Evolutionary conservation across 2,329 filamentous ascomycete species (phyloP).

Genomic region (Rachicladosporium sp.): DNA sequence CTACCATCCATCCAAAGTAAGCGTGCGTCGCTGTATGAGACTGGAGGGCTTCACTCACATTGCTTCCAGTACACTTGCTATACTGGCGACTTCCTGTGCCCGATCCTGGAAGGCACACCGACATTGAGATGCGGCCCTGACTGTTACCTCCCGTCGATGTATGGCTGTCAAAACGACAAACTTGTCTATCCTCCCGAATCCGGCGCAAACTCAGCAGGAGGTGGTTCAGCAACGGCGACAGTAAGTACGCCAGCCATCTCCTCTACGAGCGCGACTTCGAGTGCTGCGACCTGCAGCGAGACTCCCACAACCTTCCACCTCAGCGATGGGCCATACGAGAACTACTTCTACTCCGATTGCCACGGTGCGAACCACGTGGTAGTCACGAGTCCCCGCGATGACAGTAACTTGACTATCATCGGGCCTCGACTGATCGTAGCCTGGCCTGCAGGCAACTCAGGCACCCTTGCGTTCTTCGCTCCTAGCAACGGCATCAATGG

Average conservation of each 20-base stretch:
- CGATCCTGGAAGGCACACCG: constrained; percentile 21
- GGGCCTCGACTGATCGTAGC: constrained; percentile 44
- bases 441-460: constrained; percentile 56
- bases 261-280: constrained; percentile 2
- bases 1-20: too few species aligned
- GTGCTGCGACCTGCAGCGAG: constrained; percentile 12
- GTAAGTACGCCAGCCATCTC: neutral
- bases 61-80: constrained; percentile 27
- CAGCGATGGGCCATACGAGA: constrained; percentile 47
- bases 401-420: constrained; percentile 43
- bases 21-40: neutral
- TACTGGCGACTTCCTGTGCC: constrained; percentile 25
- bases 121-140: constrained; percentile 25
- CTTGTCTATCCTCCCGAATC: constrained; percentile 17
- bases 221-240: neutral
- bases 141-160: constrained; percentile 24
- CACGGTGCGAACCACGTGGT: constrained; percentile 47
- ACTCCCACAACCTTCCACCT: constrained; percentile 31
- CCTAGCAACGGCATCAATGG: constrained; percentile 43
- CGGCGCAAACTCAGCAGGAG: constrained; percentile 1
- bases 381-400: constrained; percentile 43
- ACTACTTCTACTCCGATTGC: constrained; percentile 56
- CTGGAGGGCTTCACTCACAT: neutral
- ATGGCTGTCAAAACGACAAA: constrained; percentile 15
- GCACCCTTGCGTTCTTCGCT: constrained; percentile 44